Percentiles rank a stretch among this genome's conserved stretches.
These are phyloP conservation scores for Aspergillus nomiae DNA, from an alignment of 2,329 filamentous ascomycete species.

Conservation along the genomic window DNA sequence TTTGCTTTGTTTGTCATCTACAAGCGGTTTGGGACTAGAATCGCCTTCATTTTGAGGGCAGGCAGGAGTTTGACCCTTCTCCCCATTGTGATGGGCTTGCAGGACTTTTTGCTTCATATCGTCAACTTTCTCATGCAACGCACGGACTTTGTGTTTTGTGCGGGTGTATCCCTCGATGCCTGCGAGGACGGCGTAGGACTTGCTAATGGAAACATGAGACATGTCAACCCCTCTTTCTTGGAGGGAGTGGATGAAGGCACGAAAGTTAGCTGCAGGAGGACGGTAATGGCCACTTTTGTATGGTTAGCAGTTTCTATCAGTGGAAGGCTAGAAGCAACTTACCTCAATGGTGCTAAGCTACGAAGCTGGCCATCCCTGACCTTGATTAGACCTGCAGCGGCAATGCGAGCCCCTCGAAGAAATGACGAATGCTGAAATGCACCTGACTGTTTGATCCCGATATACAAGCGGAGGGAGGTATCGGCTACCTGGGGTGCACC, in stretches of 20 bases:
- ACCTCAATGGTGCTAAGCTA: slow-evolving; percentile 64
- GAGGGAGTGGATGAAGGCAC: slow-evolving; percentile 74
- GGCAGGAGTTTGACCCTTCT: neutral
- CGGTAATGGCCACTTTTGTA: slow-evolving; percentile 73
- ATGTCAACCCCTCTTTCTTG: slow-evolving; percentile 76
- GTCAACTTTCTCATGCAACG: slow-evolving; percentile 25
- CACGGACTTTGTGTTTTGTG: slow-evolving; percentile 50
- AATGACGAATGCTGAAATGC: slow-evolving; percentile 92
- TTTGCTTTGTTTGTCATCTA: neutral
- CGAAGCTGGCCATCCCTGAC: slow-evolving; percentile 78
- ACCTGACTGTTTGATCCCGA: slow-evolving; percentile 86
- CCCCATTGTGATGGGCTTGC: neutral
- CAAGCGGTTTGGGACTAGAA: too few relatives aligned
- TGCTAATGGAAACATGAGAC: slow-evolving; percentile 74
- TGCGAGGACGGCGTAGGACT: slow-evolving; percentile 78
- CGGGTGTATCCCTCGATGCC: slow-evolving; percentile 80
- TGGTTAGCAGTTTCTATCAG: neutral
- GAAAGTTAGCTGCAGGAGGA: slow-evolving; percentile 79
- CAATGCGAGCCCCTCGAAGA: slow-evolving; percentile 77
- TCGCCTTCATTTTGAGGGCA: neutral
- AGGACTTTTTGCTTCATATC: slow-evolving; percentile 1
- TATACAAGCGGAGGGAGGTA: slow-evolving; percentile 75
- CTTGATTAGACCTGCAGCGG: slow-evolving; percentile 80
- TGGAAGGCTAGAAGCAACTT: neutral
- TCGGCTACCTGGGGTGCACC: slow-evolving; percentile 54